Percentiles rank a stretch among this genome's conserved stretches.
Conservation (phyloP, 768 basidiomycete genomes). For the Astraeus odoratus region DNA sequence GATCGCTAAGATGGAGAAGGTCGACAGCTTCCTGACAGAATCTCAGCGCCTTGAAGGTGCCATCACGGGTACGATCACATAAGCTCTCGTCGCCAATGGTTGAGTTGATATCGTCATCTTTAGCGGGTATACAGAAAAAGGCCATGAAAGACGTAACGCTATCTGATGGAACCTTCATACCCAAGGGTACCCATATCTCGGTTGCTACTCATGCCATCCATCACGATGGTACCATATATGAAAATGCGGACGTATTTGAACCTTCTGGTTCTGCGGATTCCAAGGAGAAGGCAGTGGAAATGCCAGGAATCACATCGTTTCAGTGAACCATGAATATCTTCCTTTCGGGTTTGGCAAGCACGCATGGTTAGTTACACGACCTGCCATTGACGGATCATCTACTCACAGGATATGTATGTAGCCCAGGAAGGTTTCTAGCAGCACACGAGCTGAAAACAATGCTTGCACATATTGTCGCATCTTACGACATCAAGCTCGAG, state of each 20-base stretch:
- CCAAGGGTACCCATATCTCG: slow-evolving; percentile 19
- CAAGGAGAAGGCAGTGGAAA: neutral
- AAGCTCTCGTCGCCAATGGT: too few species aligned
- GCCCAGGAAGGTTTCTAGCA: slow-evolving; percentile 40
- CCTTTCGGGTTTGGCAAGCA: slow-evolving; percentile 25
- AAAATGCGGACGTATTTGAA: slow-evolving; percentile 30
- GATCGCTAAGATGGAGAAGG: slow-evolving; percentile 27
- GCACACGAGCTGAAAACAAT: slow-evolving; percentile 37
- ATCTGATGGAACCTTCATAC: slow-evolving; percentile 27
- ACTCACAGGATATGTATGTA: slow-evolving; percentile 2
- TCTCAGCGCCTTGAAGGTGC: slow-evolving; percentile 25
- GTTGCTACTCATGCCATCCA: slow-evolving; percentile 14
- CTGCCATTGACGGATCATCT: neutral
- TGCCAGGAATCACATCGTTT: slow-evolving; percentile 23
- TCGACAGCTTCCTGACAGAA: slow-evolving; percentile 38
- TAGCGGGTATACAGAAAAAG: slow-evolving; percentile 12
- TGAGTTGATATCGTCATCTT: neutral
- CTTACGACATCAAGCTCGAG: slow-evolving; percentile 39
- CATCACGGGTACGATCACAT: too few species aligned
- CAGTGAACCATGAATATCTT: slow-evolving; percentile 25
- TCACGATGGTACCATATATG: slow-evolving; percentile 13
- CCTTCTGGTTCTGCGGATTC: slow-evolving; percentile 27
- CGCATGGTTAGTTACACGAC: slow-evolving; percentile 10
- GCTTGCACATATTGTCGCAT: slow-evolving; percentile 35
- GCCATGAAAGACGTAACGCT: slow-evolving; percentile 23